Evolutionary conservation across 306 rosid species (phyloP).

Genomic region (Argentina anserina): DNA sequence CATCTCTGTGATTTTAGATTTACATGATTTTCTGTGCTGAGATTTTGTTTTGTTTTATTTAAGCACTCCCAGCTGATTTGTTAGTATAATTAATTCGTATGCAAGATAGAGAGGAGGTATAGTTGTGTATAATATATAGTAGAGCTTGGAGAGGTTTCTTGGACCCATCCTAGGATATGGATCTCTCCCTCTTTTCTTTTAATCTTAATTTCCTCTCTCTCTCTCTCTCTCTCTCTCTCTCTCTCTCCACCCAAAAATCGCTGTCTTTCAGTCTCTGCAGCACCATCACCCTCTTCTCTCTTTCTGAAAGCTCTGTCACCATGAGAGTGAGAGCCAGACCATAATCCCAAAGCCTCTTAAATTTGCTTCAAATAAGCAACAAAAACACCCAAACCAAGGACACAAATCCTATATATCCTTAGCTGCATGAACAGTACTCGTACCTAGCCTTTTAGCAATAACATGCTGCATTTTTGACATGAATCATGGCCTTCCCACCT

Average conservation of each 20-base stretch:
- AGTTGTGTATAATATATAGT: neutral
- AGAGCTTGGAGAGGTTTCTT: slow-evolving; percentile 19
- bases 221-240: slow-evolving; percentile 31
- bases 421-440: slow-evolving; percentile 7
- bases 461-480: neutral
- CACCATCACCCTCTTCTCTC: slow-evolving; percentile 41
- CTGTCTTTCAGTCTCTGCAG: slow-evolving; percentile 63
- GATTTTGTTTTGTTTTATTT: neutral
- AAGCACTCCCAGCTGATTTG: neutral
- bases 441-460: slow-evolving; percentile 8
- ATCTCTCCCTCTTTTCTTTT: slow-evolving; percentile 36
- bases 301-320: slow-evolving; percentile 69
- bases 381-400: slow-evolving; percentile 3
- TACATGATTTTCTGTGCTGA: neutral
- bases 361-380: slow-evolving; percentile 13
- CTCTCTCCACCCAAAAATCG: slow-evolving; percentile 58
- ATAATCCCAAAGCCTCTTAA: slow-evolving; percentile 29
- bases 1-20: neutral
- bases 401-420: slow-evolving; percentile 1
- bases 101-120: neutral
- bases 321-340: slow-evolving; percentile 92
- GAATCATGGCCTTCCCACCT: slow-evolving; percentile 66
- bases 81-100: neutral
- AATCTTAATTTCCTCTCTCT: slow-evolving; percentile 26
- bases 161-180: slow-evolving; percentile 40